These are phyloP conservation scores for Gossypium stocksii DNA, from an alignment of 345 rosid genomes.

Conservation along the genomic window DNA sequence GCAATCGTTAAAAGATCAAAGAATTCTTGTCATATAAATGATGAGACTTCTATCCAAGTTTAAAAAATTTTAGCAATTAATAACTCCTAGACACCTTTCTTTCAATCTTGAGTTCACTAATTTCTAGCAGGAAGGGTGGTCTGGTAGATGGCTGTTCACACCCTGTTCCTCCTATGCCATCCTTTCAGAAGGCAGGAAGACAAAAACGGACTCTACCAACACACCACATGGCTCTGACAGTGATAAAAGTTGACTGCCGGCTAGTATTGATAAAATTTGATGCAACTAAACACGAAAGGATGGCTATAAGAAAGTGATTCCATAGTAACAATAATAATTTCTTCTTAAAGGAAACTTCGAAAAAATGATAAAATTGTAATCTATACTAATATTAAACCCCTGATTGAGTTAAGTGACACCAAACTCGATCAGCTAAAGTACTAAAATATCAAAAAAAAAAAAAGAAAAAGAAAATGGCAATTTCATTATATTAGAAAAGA, in stretches of 20 bases:
- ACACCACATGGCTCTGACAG: not conserved
- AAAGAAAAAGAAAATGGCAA: too few species aligned
- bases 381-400: not conserved
- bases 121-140: not conserved
- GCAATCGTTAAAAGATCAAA: not conserved
- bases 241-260: not conserved
- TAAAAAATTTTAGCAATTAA: too few species aligned
- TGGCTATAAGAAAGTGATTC: not conserved
- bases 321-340: not conserved
- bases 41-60: not conserved
- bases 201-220: not conserved
- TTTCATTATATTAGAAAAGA: too few species aligned
- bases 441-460: too few species aligned
- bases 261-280: not conserved
- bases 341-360: not conserved
- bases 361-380: not conserved
- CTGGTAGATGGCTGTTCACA: not conserved
- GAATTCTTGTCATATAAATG: not conserved
- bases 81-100: too few species aligned
- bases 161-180: not conserved
- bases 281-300: not conserved
- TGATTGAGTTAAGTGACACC: too few species aligned
- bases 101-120: not conserved
- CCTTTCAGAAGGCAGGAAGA: not conserved
- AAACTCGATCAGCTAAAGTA: too few species aligned